Evolutionary conservation across 1,284 basidiomycete genomes (phyloP), one percentile per base, ranked within the genome.

Genomic region (Moesziomyces sp.): DNA sequence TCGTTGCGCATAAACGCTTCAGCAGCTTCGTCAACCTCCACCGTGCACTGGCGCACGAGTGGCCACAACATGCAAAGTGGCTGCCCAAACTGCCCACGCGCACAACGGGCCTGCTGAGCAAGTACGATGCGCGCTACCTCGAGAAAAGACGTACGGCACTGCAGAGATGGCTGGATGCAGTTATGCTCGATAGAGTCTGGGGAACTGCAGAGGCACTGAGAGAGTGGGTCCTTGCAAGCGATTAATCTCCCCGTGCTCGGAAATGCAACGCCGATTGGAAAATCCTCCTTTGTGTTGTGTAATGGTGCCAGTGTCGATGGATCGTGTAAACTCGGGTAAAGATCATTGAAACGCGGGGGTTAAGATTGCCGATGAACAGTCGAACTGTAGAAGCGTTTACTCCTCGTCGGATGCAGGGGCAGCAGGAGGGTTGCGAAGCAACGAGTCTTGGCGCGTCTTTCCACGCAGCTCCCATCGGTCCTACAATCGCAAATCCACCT

Each of bases 381-480:
- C 26, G 26, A 28, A 19, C 23, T 19, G n/a, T n/a, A 21, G 18
- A 11, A 1, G 13, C 2, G 2, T 23, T 53, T 71, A 75, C 52
- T 71, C 59, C 30, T 75, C 63, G 18, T 54, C 61, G 14, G 49
- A 34, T 14, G 54, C 52, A 40, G 68, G 55, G 10, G 59, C 56
- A 50, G 66, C 62, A 19, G 68, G 68, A 46, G 70, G 50, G 51
- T 69, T 58, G 38, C 61, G 58, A 43, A 74, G 60, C 45, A 80
- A 52, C 35, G 76, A 74, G 44, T 80, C 71, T 13, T 77, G 59
- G 16, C 67, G 56, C 46, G 68, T 72, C 66, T 80, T 80, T 44
- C 76, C 76, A n/a, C 68, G 62, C n/a, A 67, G 53, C 49, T 80
- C 76, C 78, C 78, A 80, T 44, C 61, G 65, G 58, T 72, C 51